Base-by-base conservation (phyloP, 225 moss, liverwort and hornwort genomes). In the Bryoerythrophyllum caledonicum region DNA sequence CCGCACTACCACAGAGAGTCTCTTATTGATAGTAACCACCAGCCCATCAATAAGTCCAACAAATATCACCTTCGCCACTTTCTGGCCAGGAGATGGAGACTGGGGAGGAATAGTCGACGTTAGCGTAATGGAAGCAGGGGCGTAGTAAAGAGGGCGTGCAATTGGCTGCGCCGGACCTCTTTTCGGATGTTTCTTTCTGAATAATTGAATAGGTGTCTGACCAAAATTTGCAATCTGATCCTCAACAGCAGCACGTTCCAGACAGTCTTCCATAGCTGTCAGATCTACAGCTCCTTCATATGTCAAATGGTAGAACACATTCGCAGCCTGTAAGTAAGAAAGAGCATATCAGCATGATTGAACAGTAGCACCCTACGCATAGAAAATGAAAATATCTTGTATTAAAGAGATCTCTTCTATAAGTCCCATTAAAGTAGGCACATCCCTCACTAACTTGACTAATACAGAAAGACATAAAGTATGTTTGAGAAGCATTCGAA, bases 181-280 rank as follows among this genome's bases (percentile, higher is more conserved):
- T 75, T 88, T 92, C 2, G 88, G 86, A 80, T 92, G 92, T 65
- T 86, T 92, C 78, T 88, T 88, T 65, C 86, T 79, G 74, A 90
- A 92, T 17, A 92, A 74, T 19, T 92, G 92, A 34, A 83, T 83
- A 28, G 92, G 92, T 34, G 92, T 92, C 64, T 92, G 92, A 65
- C 92, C 92, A 68, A 92, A 92, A 72, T 90, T 90, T 56, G 90
- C 88, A 83, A 90, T 88, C 73, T 92, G 92, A 82, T 92, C 92
- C 77, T 92, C 92, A 73, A 92, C 80, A 48, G 92, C 92, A 78
- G 92, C 86, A 77, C 85, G 86, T 65, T 90, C 90, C 76, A 88
- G 63, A 63, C 88, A 76, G 51, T 82, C 84, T 62, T 92, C 88
- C 86, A 90, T 86, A 16, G 88, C 88, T 63, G 85, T 76, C 79